Evolutionary conservation across 225 moss, liverwort and hornwort genomes (phyloP), one percentile per base, ranked within the genome.

Genomic region (Marchantia paleacea): DNA sequence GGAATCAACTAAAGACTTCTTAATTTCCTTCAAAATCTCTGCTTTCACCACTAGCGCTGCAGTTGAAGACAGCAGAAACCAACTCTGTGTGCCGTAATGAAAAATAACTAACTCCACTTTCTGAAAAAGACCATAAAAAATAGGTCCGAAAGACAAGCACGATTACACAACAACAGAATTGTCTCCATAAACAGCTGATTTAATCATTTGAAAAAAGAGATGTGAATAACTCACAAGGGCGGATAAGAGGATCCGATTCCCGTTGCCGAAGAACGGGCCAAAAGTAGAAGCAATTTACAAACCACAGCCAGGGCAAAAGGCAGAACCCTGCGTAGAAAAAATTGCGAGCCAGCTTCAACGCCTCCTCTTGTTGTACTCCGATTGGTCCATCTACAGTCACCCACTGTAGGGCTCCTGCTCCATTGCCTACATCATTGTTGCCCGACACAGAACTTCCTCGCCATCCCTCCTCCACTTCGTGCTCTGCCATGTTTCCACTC

Each of bases 251-350:
- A 81, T 95, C 93, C 73, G 89, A 80, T 55, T 85, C 80, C 25
- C 85, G 87, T 25, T 89, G 87, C 51, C 75, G 85, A 84, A 93
- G 85, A 80, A 93, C 85, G n/a, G 95, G 95, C 89, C 90, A 91
- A 78, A 94, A 97, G 88, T 95, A 97, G 87, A 92, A 89, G 72
- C 90, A 92, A 70, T 94, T 97, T 31, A 88, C 87, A 61, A 97
- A 90, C 97, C 97, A 97, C 53, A 95, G 64, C 90, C 91, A 97
- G 20, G 97, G 97, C 24, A 90, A 87, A 73, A 92, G 55, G 75
- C 75, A 84, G 66, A 92, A 92, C 6, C 90, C 91, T 52, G 81
- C 90, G 24, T 81, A 85, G 77, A 87, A 92, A 58, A 87, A 93
- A 7, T 75, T 82, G 66, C 85, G 87, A 10, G 95, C 87, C 39